Percentiles rank a stretch among this genome's conserved stretches.
phyloP scores from a whole-genome alignment of 225 moss, liverwort and hornwort genomes.

The Pseudisothecium myosuroides region DNA sequence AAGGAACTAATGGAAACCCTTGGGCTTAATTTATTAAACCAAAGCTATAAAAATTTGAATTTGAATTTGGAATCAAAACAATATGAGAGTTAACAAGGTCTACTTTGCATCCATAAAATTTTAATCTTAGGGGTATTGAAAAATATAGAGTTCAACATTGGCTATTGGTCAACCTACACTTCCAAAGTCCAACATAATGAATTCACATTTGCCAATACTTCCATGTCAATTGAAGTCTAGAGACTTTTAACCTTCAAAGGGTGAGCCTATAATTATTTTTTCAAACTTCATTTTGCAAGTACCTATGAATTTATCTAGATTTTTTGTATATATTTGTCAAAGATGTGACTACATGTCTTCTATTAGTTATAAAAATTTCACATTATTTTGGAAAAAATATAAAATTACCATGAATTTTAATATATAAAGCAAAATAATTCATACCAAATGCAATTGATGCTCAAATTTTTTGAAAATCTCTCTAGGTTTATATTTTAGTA shows the following conservation, averaged over 20 bases:
- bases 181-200: not conserved
- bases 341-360: not conserved
- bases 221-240: not conserved
- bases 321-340: not conserved
- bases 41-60: not conserved
- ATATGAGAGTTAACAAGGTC: not conserved
- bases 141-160: not conserved
- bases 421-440: too few species aligned
- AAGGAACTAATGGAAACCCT: not conserved
- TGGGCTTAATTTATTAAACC: not conserved
- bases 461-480: too few species aligned
- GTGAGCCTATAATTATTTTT: accelerated
- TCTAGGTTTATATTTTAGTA: too few species aligned
- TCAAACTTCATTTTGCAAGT: not conserved
- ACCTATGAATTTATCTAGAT: not conserved
- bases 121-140: not conserved
- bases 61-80: not conserved
- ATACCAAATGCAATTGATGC: too few species aligned
- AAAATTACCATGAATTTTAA: not conserved
- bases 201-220: not conserved
- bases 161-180: not conserved
- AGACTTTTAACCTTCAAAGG: not conserved
- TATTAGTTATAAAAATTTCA: not conserved
- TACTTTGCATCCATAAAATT: not conserved
- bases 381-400: not conserved